phyloP scores from a whole-genome alignment of 345 rosid species.

The Eucalyptus sp. region DNA sequence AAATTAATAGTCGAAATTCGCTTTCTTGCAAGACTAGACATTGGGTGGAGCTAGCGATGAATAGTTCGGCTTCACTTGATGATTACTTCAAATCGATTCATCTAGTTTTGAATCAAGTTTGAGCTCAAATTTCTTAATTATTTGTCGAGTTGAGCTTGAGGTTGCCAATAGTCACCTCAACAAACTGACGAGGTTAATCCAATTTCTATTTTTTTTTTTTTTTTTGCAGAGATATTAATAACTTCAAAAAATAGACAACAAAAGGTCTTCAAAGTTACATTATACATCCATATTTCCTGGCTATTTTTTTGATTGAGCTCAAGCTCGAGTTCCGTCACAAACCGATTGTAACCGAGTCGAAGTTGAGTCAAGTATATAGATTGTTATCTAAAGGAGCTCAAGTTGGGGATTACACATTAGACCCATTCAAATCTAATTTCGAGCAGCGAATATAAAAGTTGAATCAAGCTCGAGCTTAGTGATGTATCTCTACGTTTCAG shows the following conservation, averaged over 20 bases:
- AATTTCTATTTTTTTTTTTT: background rate
- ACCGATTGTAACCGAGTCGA: background rate
- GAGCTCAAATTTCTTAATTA: background rate
- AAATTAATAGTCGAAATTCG: background rate
- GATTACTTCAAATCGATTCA: background rate
- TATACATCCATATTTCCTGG: background rate
- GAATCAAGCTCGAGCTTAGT: background rate
- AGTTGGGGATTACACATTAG: background rate
- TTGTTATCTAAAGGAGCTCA: background rate
- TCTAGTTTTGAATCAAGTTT: background rate
- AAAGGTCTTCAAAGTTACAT: background rate
- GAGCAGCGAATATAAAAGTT: background rate
- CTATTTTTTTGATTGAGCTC: background rate
- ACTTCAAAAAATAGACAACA: background rate
- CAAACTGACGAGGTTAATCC: background rate
- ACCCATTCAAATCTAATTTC: background rate
- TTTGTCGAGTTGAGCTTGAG: background rate
- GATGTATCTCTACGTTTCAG: too few relatives aligned
- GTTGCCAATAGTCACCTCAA: background rate
- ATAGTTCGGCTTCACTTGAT: background rate
- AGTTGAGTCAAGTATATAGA: background rate
- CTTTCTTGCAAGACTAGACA: background rate
- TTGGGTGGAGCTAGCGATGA: rapidly evolving
- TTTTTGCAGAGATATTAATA: too few relatives aligned
- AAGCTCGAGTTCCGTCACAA: background rate